phyloP scores from a whole-genome alignment of 139 green algal genomes.

The Chlamydomonas schloesseri region DNA sequence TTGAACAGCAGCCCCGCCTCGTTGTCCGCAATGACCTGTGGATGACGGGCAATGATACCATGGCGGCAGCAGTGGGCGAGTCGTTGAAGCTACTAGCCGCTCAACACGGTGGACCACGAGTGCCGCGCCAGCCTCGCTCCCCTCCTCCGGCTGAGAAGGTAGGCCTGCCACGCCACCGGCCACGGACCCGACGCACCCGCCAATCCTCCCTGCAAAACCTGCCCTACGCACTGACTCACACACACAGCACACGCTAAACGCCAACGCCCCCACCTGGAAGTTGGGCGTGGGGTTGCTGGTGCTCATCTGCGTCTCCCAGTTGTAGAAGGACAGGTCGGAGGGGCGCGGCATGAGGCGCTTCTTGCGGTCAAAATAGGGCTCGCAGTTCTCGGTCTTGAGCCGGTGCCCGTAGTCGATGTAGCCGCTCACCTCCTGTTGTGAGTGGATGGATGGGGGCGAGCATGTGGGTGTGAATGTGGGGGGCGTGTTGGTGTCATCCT shows the following conservation, averaged over 20 bases:
- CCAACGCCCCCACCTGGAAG: slow-evolving; percentile 74
- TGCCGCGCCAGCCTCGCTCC: no score
- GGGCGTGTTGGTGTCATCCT: no score
- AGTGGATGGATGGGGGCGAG: not conserved
- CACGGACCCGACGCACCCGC: no score
- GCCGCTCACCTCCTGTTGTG: slow-evolving; percentile 79
- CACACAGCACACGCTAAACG: not conserved
- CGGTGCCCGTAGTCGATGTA: slow-evolving; percentile 93
- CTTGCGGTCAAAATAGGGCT: slow-evolving; percentile 82
- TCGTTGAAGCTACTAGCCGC: no score
- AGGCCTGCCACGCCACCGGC: no score
- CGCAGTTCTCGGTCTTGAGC: slow-evolving; percentile 78
- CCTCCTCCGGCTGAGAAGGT: no score
- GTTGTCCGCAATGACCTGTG: slow-evolving; percentile 88
- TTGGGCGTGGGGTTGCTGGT: slow-evolving; percentile 85
- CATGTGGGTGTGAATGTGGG: not conserved
- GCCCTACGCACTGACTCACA: no score
- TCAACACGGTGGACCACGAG: no score
- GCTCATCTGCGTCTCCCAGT: slow-evolving; percentile 92
- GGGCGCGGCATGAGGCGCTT: slow-evolving; percentile 84
- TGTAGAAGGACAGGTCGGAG: slow-evolving; percentile 92
- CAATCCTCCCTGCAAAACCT: no score
- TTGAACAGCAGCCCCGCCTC: slow-evolving; percentile 89
- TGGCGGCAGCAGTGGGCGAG: no score
- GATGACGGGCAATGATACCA: no score